A percentile compares a stretch with the other conserved stretches of the same genome.
phyloP scores from a whole-genome alignment of 2,329 filamentous ascomycete species.

The Graphilbum fragrans region DNA sequence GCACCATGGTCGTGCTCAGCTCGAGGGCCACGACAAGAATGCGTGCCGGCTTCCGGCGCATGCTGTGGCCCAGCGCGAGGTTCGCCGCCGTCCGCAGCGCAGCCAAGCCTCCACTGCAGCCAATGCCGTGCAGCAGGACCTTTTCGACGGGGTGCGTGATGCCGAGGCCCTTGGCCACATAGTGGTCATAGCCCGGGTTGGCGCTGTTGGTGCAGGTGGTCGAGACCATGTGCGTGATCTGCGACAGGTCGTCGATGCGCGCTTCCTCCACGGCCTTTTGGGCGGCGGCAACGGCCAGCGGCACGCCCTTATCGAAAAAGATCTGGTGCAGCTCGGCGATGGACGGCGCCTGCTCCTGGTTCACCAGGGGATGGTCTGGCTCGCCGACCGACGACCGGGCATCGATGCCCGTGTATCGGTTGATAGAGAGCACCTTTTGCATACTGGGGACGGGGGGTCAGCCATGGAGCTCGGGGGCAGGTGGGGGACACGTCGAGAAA shows the following conservation, averaged over 20 bases:
- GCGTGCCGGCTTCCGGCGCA: slow-evolving; percentile 45
- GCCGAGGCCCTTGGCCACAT: slow-evolving; percentile 45
- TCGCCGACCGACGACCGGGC: slow-evolving; percentile 49
- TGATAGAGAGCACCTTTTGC: slow-evolving; percentile 51
- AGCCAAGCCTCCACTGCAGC: slow-evolving; percentile 53
- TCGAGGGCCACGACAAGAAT: slow-evolving; percentile 55
- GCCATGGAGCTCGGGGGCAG: not conserved
- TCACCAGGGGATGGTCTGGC: slow-evolving; percentile 48
- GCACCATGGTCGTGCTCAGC: slow-evolving; percentile 46
- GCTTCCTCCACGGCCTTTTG: slow-evolving; percentile 44
- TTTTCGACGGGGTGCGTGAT: slow-evolving; percentile 49
- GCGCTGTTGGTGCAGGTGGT: slow-evolving; percentile 59
- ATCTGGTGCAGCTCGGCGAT: slow-evolving; percentile 41
- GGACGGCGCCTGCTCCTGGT: slow-evolving; percentile 38
- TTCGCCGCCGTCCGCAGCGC: slow-evolving; percentile 52
- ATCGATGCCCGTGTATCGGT: slow-evolving; percentile 53
- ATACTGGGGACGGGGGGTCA: slow-evolving; percentile 35
- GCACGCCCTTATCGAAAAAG: slow-evolving; percentile 46
- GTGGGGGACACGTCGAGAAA: not conserved
- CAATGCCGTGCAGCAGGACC: slow-evolving; percentile 53
- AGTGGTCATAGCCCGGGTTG: slow-evolving; percentile 58
- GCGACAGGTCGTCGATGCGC: slow-evolving; percentile 27
- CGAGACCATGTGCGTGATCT: slow-evolving; percentile 55
- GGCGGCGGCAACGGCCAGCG: slow-evolving; percentile 42
- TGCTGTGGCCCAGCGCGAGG: slow-evolving; percentile 49